Evolutionary conservation across 2,329 filamentous ascomycete genomes (phyloP).

Genomic region (Talaromyces sp.): DNA sequence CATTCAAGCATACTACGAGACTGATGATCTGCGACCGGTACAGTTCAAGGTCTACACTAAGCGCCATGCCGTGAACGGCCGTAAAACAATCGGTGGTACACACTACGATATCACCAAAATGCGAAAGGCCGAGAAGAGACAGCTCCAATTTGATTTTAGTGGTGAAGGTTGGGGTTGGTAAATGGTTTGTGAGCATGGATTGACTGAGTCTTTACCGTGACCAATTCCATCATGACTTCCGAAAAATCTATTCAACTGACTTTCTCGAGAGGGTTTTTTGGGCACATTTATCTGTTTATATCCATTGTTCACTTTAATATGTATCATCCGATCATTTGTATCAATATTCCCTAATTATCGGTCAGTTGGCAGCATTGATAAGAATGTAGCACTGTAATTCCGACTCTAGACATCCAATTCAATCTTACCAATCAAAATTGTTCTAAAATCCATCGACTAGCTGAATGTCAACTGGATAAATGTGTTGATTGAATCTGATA

Average conservation of each 20-base stretch:
- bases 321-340: neutral
- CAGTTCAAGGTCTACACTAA: constrained; percentile 6
- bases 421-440: too few relatives aligned
- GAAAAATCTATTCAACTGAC: neutral
- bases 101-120: constrained; percentile 2
- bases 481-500: neutral
- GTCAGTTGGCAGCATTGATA: too few relatives aligned
- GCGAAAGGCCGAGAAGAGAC: neutral
- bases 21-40: neutral
- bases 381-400: neutral
- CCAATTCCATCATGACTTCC: neutral
- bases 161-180: neutral
- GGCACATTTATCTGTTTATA: neutral
- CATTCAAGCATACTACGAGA: neutral
- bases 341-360: neutral
- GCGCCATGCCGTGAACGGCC: neutral
- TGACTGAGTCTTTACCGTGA: neutral
- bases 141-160: neutral
- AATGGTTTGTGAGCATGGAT: neutral
- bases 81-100: constrained; percentile 4
- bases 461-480: too few relatives aligned
- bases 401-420: too few relatives aligned
- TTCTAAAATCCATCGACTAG: too few relatives aligned
- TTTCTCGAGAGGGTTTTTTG: neutral
- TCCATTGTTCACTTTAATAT: neutral